Evolutionary conservation across 2,329 filamentous ascomycete species (phyloP), one percentile per base, ranked within the genome.

Genomic region (Alternaria tenuissima): DNA sequence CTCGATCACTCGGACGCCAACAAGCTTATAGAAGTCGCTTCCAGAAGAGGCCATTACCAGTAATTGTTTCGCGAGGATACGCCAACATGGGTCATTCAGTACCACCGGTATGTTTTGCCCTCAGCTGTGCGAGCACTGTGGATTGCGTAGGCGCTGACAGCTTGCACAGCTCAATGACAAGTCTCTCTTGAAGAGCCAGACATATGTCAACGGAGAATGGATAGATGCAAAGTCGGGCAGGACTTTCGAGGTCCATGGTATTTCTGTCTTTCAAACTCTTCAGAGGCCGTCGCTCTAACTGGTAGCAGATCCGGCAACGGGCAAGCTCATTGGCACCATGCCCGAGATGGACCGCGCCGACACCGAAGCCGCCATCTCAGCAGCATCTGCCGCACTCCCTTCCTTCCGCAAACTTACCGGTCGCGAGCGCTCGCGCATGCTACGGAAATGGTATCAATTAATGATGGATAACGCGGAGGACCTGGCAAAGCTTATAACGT

Each of bases 151-250:
- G 20, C 22, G 41, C 65, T 75, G 49, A 72, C 61, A 18, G 36
- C n/a, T n/a, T 9, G 22, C 22, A 22, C 59, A 81, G 79, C 79
- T 85, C 62, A 83, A 79, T 61, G 82, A 85, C 70, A 79, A 80
- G 64, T 81, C 79, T 24, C 86, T 99, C 61, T 87, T 98, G 73
- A 97, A 96, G 83, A 88, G 90, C 69, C 87, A 94, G 76, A 81
- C 88, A 73, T 97, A 94, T 76, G 89, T 98, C 74, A 94, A 99
- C 77, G 95, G 95, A 73, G 87, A 96, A 86, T 99, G 94, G 92
- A 87, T 96, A 63, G 85, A 86, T 70, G 92, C 94, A 69, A 87
- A 88, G 74, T 96, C 93, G 1, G 92, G 93, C 75, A 89, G 96
- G 86, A 97, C 93, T 46, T 99, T 98, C 79, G 89, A 95, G 77